Percentiles rank a stretch among this genome's conserved stretches.
Evolutionary conservation across 495 filamentous ascomycete genomes (phyloP).

Genomic region (Xeromyces bisporus): DNA sequence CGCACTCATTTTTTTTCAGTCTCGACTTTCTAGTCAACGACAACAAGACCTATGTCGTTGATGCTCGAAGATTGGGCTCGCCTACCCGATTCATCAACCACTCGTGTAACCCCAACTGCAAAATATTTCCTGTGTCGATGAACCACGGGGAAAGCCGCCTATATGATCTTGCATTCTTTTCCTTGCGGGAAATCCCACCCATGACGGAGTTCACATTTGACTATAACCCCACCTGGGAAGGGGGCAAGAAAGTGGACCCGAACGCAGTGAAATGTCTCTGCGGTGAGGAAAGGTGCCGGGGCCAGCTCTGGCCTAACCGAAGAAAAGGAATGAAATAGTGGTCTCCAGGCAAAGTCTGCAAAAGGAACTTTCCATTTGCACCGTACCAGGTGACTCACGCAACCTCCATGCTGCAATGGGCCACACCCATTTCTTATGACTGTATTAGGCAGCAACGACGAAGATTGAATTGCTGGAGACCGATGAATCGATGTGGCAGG

Average conservation of each 20-base stretch:
- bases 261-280: conserved; percentile 50
- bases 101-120: conserved; percentile 55
- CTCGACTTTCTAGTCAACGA: conserved; percentile 60
- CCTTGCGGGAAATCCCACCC: conserved; percentile 46
- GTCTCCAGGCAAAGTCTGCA: too few species aligned
- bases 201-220: conserved; percentile 75
- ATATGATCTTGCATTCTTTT: conserved; percentile 82
- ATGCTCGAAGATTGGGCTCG: conserved; percentile 41
- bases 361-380: too few species aligned
- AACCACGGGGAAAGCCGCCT: conserved; percentile 57
- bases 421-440: too few species aligned
- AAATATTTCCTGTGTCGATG: conserved; percentile 66
- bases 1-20: conserved; percentile 56
- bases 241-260: conserved; percentile 30
- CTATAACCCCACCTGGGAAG: conserved; percentile 47
- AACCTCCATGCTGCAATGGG: too few species aligned
- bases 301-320: conserved; percentile 45
- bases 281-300: conserved; percentile 45
- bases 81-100: conserved; percentile 50
- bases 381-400: too few species aligned
- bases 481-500: too few species aligned
- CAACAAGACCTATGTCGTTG: conserved; percentile 33
- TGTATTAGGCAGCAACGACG: too few species aligned
- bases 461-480: too few species aligned
- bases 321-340: conserved; percentile 17